phyloP scores from a whole-genome alignment of 192 early-diverging fungal species.

The Tieghemiomyces parasiticus region DNA sequence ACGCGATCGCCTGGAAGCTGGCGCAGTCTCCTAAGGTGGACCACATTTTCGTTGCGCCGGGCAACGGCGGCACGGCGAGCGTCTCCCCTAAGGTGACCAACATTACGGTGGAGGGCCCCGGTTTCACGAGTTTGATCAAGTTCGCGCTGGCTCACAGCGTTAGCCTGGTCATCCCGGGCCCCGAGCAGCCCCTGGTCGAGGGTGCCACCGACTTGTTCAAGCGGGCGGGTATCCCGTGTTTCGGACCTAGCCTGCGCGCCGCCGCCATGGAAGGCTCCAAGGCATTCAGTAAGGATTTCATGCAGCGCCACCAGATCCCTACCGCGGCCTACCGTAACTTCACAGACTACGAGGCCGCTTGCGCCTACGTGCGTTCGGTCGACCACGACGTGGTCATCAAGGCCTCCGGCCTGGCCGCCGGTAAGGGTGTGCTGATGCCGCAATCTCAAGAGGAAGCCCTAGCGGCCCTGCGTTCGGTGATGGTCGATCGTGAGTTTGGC shows the following conservation, averaged over 20 bases:
- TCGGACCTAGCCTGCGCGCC: conserved; percentile 81
- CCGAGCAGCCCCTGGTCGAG: conserved; percentile 93
- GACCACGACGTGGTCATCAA: conserved; percentile 72
- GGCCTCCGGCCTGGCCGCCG: conserved; percentile 94
- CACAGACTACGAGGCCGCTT: conserved; percentile 58
- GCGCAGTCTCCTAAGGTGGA: conserved; percentile 59
- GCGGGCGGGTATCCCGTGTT: conserved; percentile 52
- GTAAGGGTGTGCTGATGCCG: conserved; percentile 94
- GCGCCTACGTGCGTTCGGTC: conserved; percentile 41
- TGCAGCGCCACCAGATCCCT: conserved; percentile 90
- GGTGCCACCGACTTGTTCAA: conserved; percentile 75
- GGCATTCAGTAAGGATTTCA: conserved; percentile 97
- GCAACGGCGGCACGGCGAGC: conserved; percentile 85
- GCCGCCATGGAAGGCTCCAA: conserved; percentile 95
- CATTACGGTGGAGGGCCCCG: conserved; percentile 44
- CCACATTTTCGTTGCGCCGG: conserved; percentile 79
- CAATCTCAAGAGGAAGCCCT: conserved; percentile 71
- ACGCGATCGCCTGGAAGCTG: conserved; percentile 87
- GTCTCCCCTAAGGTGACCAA: conserved; percentile 63
- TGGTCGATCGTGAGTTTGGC: conserved; percentile 87
- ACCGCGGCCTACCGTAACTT: conserved; percentile 87
- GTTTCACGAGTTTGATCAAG: conserved; percentile 4
- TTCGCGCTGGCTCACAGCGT: conserved; percentile 35
- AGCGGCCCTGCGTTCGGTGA: conserved; percentile 66
- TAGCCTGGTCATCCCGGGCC: conserved; percentile 76